These are phyloP conservation scores for Diaporthe nobilis DNA, from an alignment of 2,329 filamentous ascomycete genomes.

Conservation along the genomic window DNA sequence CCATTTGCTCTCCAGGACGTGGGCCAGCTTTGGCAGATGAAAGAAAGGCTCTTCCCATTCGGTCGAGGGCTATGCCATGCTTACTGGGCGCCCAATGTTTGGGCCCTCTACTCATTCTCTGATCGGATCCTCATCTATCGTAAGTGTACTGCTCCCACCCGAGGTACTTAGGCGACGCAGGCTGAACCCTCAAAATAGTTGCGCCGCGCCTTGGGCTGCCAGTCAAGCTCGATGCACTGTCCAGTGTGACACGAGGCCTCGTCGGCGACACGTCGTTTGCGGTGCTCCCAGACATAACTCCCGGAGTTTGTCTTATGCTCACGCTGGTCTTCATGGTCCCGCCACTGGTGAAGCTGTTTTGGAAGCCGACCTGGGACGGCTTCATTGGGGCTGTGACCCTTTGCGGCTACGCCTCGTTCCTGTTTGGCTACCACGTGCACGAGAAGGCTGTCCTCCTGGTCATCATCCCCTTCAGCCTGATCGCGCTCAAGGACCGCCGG, in stretches of 20 bases:
- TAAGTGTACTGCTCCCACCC: constrained; percentile 59
- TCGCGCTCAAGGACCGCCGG: constrained; percentile 89
- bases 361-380: constrained; percentile 84
- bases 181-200: constrained; percentile 66
- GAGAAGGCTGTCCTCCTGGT: constrained; percentile 96
- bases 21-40: constrained; percentile 83
- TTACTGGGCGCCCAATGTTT: constrained; percentile 98
- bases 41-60: constrained; percentile 92
- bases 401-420: constrained; percentile 95
- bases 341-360: constrained; percentile 86
- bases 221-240: constrained; percentile 81
- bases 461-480: constrained; percentile 94
- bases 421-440: constrained; percentile 99
- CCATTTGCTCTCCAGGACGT: constrained; percentile 82
- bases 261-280: constrained; percentile 96
- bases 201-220: constrained; percentile 84
- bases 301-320: constrained; percentile 83
- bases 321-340: constrained; percentile 87
- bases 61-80: constrained; percentile 94
- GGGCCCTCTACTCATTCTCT: constrained; percentile 95
- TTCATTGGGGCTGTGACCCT: constrained; percentile 93
- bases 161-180: constrained; percentile 14
- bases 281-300: constrained; percentile 88
- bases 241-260: constrained; percentile 91
- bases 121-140: constrained; percentile 87